A percentile compares a stretch with the other conserved stretches of the same genome.
Conservation (phyloP, 1,284 basidiomycete genomes). For the Cutaneotrichosporon cavernicola region DNA sequence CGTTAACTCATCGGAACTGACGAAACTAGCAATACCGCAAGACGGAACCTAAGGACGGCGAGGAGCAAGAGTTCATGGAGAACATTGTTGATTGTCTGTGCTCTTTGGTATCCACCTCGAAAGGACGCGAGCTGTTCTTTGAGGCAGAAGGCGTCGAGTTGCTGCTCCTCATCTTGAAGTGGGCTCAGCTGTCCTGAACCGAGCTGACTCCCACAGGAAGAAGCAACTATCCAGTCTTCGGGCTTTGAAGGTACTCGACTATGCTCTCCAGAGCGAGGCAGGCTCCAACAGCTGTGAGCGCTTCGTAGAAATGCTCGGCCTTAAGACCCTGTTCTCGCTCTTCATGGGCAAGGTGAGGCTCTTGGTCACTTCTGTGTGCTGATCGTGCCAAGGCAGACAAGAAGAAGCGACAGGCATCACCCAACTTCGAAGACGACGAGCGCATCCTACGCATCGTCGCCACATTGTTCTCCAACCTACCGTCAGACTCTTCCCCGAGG, state of each 20-base stretch:
- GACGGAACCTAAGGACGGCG: conserved; percentile 74
- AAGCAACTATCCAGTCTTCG: conserved; percentile 75
- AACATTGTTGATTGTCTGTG: conserved; percentile 90
- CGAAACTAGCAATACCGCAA: conserved; percentile 74
- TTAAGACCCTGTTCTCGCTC: conserved; percentile 83
- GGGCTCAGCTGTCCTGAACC: conserved; percentile 35
- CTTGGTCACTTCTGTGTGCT: not conserved
- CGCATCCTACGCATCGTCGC: conserved; percentile 86
- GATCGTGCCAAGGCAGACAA: conserved; percentile 39
- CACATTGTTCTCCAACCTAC: conserved; percentile 83
- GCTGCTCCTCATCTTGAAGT: conserved; percentile 96
- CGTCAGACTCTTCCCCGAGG: conserved; percentile 76
- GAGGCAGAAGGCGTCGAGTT: conserved; percentile 92
- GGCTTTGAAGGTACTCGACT: conserved; percentile 85
- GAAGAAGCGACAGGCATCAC: conserved; percentile 63
- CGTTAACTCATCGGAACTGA: not conserved
- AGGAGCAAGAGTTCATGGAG: conserved; percentile 96
- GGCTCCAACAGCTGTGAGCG: conserved; percentile 73
- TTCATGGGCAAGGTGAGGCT: conserved; percentile 84
- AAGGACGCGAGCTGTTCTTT: conserved; percentile 77
- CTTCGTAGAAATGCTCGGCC: conserved; percentile 82
- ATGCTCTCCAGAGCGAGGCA: conserved; percentile 79
- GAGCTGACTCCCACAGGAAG: conserved; percentile 59
- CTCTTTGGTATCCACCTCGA: conserved; percentile 69
- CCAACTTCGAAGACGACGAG: conserved; percentile 74